Conservation (phyloP, 2,329 filamentous ascomycete species). For the Hypoxylon rubiginosum region DNA sequence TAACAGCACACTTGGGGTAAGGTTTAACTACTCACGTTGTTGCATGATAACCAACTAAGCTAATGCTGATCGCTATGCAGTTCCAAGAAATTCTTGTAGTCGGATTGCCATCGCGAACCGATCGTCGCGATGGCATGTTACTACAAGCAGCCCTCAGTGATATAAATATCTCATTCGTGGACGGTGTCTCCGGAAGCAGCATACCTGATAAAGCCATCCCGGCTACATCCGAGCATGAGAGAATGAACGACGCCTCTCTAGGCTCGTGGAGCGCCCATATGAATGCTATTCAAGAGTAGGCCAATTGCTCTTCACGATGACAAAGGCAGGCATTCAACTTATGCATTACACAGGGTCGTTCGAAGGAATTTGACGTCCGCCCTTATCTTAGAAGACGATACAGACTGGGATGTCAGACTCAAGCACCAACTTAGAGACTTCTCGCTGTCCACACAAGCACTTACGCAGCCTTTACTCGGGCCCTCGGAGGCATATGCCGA, state of each 20-base stretch:
- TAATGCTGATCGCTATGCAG: slow-evolving; percentile 49
- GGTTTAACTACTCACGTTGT: not conserved
- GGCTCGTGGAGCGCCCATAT: slow-evolving; percentile 57
- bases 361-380: slow-evolving; percentile 57
- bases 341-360: slow-evolving; percentile 54
- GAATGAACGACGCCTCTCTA: slow-evolving; percentile 48
- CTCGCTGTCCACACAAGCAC: slow-evolving; percentile 33
- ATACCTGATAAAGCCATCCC: slow-evolving; percentile 56
- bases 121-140: slow-evolving; percentile 63
- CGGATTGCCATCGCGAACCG: slow-evolving; percentile 62
- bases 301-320: not conserved
- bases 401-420: slow-evolving; percentile 62
- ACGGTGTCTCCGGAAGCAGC: slow-evolving; percentile 57
- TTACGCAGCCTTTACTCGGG: slow-evolving; percentile 36
- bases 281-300: slow-evolving; percentile 53
- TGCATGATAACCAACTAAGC: not conserved
- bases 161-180: slow-evolving; percentile 59
- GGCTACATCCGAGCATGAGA: slow-evolving; percentile 50
- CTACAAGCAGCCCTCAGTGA: slow-evolving; percentile 62
- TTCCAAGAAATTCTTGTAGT: slow-evolving; percentile 67
- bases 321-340: not conserved
- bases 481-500: slow-evolving; percentile 29
- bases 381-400: slow-evolving; percentile 62
- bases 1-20: slow-evolving; percentile 28
- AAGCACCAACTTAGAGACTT: slow-evolving; percentile 56